Evolutionary conservation across 306 rosid genomes (phyloP).

Genomic region (Sechiopsis laciniata): DNA sequence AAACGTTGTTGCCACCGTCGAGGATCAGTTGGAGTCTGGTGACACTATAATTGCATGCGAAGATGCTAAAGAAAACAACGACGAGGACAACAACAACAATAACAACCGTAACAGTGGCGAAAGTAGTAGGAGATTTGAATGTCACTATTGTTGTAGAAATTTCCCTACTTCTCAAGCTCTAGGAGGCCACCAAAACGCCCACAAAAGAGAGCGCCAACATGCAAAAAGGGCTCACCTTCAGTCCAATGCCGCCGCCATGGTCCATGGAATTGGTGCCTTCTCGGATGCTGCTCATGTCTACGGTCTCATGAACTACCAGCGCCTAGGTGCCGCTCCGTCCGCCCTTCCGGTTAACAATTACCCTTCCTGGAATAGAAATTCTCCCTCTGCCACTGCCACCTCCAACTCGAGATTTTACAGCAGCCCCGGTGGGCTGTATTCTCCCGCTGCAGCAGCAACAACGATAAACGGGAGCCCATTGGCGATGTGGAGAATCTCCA

Average conservation of each 20-base stretch:
- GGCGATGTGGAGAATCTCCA: slow-evolving; percentile 65
- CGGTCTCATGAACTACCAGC: slow-evolving; percentile 55
- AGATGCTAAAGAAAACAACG: slow-evolving; percentile 13
- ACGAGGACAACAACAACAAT: neutral
- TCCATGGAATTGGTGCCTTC: slow-evolving; percentile 35
- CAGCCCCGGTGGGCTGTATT: slow-evolving; percentile 23
- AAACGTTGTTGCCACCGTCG: neutral
- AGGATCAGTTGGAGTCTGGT: slow-evolving; percentile 28
- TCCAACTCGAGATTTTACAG: slow-evolving; percentile 38
- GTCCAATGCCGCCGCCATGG: neutral
- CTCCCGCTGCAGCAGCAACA: slow-evolving; percentile 35
- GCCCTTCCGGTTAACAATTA: slow-evolving; percentile 29
- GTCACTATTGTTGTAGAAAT: slow-evolving; percentile 90
- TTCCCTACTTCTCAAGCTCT: slow-evolving; percentile 92
- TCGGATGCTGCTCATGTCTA: slow-evolving; percentile 56
- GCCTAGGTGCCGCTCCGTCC: slow-evolving; percentile 33
- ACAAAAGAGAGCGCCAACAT: slow-evolving; percentile 83
- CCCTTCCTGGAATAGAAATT: slow-evolving; percentile 44
- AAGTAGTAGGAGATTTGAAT: slow-evolving; percentile 71
- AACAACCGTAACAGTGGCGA: slow-evolving; percentile 27
- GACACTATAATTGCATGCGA: slow-evolving; percentile 35
- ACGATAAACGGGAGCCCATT: slow-evolving; percentile 69
- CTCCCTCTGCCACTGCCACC: slow-evolving; percentile 8
- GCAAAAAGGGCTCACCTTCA: slow-evolving; percentile 88
- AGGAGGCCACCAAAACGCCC: slow-evolving; percentile 96